These are phyloP conservation scores for Curvularia spicifera DNA, from an alignment of 2,329 filamentous ascomycete genomes.

Conservation along the genomic window DNA sequence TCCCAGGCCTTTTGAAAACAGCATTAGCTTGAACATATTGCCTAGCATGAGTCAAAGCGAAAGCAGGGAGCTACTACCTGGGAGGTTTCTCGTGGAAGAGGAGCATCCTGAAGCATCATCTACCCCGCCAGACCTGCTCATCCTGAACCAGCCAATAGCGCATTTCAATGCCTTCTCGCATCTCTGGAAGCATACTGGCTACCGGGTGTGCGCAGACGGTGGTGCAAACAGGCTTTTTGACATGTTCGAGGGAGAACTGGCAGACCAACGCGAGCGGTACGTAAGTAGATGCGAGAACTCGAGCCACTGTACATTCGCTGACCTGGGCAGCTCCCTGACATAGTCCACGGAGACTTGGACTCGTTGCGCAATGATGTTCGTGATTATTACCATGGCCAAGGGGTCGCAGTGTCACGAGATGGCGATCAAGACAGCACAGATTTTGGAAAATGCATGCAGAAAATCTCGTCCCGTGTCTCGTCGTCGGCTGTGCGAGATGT, in stretches of 20 bases:
- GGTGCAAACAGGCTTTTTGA: constrained; percentile 79
- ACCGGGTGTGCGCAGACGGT: constrained; percentile 85
- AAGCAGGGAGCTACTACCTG: constrained; percentile 29
- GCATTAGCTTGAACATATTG: constrained; percentile 1
- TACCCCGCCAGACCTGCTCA: constrained; percentile 47
- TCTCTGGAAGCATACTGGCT: constrained; percentile 61
- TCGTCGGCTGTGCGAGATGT: constrained; percentile 60
- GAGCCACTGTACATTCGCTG: constrained; percentile 12
- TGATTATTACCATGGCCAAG: constrained; percentile 68
- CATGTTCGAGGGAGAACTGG: constrained; percentile 47
- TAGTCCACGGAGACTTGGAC: constrained; percentile 90
- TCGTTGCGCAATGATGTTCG: constrained; percentile 71
- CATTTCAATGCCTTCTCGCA: constrained; percentile 58
- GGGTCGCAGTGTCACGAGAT: constrained; percentile 70
- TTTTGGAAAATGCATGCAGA: constrained; percentile 79
- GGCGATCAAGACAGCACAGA: constrained; percentile 89
- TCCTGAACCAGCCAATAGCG: constrained; percentile 55
- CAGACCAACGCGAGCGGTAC: constrained; percentile 34
- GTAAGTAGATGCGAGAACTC: constrained; percentile 30
- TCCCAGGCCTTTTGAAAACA: constrained; percentile 3
- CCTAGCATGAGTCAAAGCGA: constrained; percentile 24
- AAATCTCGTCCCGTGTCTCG: constrained; percentile 56
- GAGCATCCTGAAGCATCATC: constrained; percentile 25
- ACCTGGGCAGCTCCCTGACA: constrained; percentile 53
- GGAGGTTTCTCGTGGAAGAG: constrained; percentile 35